Base-by-base conservation (phyloP, 2,329 filamentous ascomycete genomes). In the Talaromyces islandicus region DNA sequence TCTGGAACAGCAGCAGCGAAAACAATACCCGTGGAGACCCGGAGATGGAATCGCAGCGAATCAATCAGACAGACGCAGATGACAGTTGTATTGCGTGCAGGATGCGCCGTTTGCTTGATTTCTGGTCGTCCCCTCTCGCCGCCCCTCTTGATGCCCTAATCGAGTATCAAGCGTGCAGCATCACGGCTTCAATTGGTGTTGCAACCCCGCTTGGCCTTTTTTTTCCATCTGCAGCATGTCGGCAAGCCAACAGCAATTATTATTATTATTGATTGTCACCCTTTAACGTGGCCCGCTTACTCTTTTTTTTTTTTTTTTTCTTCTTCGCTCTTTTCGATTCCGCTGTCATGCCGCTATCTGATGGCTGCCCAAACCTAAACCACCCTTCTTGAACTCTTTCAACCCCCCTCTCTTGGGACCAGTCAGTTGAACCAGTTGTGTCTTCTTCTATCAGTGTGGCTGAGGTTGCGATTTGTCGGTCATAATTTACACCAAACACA, bases 101-200 rank as follows among this genome's bases (percentile, higher is more conserved):
- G 25, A 46, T 52, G 57, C 58, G 35, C 55, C 59, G 55, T 58
- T 60, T 46, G 48, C 48, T 52, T 29, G 48, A 27, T 27, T 51
- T 14, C 48, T 17, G 21, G 21, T 52, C 48, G 48, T n/a, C 19
- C 48, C 48, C 30, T n/a, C 51, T 57, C 21, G 43, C 11, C 43
- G 43, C 43, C 54, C 52, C 53, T 54, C 57, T 29, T 5, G 24
- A 55, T 46, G 27, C 38, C 46, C 50, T 54, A 54, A 60, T 30
- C 61, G 52, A 60, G 55, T 60, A 62, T 57, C 60, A 38, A 59
- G 48, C 58, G 54, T 60, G 50, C 58, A 57, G 38, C 11, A 41
- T n/a, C 25, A 50, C 53, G 32, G 46, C 51, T 54, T 56, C 61
- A 38, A 62, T 62, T 62, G 61, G 61, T 35, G 12, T 25, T 24